These are phyloP conservation scores for Fusarium subglutinans DNA, from an alignment of 2,329 filamentous ascomycete genomes.

Conservation along the genomic window DNA sequence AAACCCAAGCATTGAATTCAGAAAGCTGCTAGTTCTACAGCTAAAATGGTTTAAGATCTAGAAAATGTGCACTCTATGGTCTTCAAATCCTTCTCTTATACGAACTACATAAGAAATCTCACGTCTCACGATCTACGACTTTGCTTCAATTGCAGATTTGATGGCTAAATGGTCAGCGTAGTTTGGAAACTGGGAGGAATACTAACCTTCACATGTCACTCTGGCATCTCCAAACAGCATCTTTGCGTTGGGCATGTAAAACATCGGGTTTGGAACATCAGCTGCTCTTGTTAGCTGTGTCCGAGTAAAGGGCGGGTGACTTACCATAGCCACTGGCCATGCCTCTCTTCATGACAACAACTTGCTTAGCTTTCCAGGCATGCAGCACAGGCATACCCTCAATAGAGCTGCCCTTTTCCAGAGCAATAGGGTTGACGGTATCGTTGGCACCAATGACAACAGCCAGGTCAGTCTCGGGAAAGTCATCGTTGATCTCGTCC, in stretches of 20 bases:
- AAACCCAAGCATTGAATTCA: constrained; percentile 28
- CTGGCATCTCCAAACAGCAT: constrained; percentile 95
- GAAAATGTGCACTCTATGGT: constrained; percentile 35
- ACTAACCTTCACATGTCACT: constrained; percentile 79
- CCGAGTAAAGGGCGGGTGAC: constrained; percentile 31
- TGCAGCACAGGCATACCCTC: constrained; percentile 93
- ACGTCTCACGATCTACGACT: constrained; percentile 31
- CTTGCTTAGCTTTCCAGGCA: constrained; percentile 93
- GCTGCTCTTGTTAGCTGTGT: constrained; percentile 57
- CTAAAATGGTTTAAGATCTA: constrained; percentile 33
- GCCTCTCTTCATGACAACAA: constrained; percentile 91
- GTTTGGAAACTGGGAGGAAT: not conserved
- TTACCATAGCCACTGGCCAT: constrained; percentile 87
- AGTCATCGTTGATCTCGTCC: constrained; percentile 97
- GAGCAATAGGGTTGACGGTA: constrained; percentile 88
- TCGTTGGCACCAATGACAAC: constrained; percentile 93
- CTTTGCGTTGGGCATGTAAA: constrained; percentile 87
- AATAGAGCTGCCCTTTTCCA: constrained; percentile 84
- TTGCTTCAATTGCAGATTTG: constrained; percentile 52
- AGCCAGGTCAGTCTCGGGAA: constrained; percentile 83
- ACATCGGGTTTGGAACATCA: constrained; percentile 93
- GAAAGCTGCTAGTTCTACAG: constrained; percentile 9
- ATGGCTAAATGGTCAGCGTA: constrained; percentile 49
- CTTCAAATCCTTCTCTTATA: constrained; percentile 21
- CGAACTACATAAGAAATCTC: constrained; percentile 25